Conservation (phyloP, 257 asterid species). For the Nicotiana noctiflora region DNA sequence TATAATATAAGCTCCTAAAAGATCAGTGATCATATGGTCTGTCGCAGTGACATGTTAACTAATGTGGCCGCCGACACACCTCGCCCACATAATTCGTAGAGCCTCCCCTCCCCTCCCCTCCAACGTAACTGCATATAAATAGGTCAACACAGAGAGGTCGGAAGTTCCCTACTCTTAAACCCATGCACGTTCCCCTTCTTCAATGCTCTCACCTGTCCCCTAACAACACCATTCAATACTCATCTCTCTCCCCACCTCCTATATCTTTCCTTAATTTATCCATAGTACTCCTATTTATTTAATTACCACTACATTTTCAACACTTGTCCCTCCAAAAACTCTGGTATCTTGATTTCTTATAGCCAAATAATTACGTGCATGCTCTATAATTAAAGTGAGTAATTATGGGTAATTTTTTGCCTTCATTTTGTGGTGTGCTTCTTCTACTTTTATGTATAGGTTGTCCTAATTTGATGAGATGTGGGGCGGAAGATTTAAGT, state of each 20-base stretch:
- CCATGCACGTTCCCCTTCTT: conserved; percentile 11
- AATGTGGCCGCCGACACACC: neutral
- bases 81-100: neutral
- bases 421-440: conserved; percentile 1
- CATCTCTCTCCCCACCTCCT: neutral
- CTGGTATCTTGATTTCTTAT: neutral
- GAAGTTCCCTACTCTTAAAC: neutral
- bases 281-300: neutral
- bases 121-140: neutral
- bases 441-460: conserved; percentile 16
- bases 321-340: neutral
- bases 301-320: neutral
- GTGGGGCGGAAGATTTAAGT: conserved; percentile 12
- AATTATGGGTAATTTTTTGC: neutral
- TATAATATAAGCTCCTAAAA: neutral
- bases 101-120: too few relatives aligned
- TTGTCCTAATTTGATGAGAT: neutral
- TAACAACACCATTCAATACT: conserved; percentile 3
- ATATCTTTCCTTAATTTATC: conserved; percentile 4
- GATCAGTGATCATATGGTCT: neutral
- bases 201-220: conserved; percentile 43
- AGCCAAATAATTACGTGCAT: neutral
- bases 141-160: neutral
- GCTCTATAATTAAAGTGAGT: neutral
- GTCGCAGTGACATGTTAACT: neutral